A percentile compares a stretch with the other conserved stretches of the same genome.
Conservation (phyloP, 805 yeast genomes). For the Wickerhamiella hasegawae region DNA sequence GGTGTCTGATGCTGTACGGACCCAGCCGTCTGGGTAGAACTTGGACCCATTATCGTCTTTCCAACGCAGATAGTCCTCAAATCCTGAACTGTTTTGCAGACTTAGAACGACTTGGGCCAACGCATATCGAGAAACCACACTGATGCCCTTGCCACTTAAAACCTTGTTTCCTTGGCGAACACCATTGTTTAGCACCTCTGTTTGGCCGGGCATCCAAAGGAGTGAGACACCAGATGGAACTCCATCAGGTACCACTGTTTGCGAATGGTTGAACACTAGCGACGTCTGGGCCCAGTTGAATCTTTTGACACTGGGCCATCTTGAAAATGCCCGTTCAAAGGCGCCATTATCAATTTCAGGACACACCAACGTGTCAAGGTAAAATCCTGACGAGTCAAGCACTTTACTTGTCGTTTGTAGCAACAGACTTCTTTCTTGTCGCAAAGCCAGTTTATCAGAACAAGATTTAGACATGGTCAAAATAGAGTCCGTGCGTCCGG, state of each 20-base stretch:
- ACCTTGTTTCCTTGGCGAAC: slow-evolving; percentile 12
- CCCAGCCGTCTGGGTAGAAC: slow-evolving; percentile 13
- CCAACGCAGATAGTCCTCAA: too few species aligned
- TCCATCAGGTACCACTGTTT: slow-evolving; percentile 4
- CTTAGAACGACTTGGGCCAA: background rate
- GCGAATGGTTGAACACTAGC: too few species aligned
- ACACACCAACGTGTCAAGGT: slow-evolving; percentile 16
- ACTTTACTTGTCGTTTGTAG: slow-evolving; percentile 16
- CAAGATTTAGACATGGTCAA: slow-evolving; percentile 69
- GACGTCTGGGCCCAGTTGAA: too few species aligned
- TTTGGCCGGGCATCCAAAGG: slow-evolving; percentile 9
- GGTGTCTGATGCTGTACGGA: slow-evolving; percentile 10
- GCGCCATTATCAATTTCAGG: slow-evolving; percentile 11
- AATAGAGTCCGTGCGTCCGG: slow-evolving; percentile 73
- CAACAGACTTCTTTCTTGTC: slow-evolving; percentile 31
- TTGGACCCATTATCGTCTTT: background rate
- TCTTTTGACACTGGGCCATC: too few species aligned
- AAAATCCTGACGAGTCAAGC: slow-evolving; percentile 13
- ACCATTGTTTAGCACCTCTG: slow-evolving; percentile 14
- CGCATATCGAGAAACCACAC: slow-evolving; percentile 7
- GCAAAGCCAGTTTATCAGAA: slow-evolving; percentile 61
- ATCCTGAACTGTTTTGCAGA: background rate
- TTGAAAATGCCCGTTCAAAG: slow-evolving; percentile 20
- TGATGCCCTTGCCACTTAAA: slow-evolving; percentile 5
- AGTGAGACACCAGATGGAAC: slow-evolving; percentile 7